Evolutionary conservation across 78 protist genomes (phyloP).

Genomic region (Paulinella micropora): DNA sequence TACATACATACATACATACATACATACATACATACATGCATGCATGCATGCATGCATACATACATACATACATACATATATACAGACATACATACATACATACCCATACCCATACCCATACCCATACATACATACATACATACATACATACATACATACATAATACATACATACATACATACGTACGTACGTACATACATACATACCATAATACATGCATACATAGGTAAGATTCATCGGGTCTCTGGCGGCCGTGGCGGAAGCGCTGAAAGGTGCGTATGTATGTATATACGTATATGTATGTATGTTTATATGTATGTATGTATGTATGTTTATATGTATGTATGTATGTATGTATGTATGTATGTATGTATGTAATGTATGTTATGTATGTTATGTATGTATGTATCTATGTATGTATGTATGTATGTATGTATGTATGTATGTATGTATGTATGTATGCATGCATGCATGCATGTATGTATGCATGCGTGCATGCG

Average conservation of each 20-base stretch:
- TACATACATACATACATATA: not conserved
- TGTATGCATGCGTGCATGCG: not conserved
- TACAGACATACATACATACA: not conserved
- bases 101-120: not conserved
- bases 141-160: not conserved
- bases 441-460: not conserved
- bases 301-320: not conserved
- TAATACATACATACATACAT: not conserved
- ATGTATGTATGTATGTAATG: not conserved
- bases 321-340: not conserved
- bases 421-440: not conserved
- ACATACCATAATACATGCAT: no score
- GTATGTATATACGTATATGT: no score
- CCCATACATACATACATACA: not conserved
- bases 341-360: not conserved
- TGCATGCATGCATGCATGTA: not conserved
- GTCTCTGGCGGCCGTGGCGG: no score
- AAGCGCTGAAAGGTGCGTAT: no score
- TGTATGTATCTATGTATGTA: not conserved
- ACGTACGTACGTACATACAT: no score
- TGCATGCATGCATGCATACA: not conserved
- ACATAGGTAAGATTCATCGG: no score
- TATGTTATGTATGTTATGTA: not conserved
- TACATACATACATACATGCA: not conserved
- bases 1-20: not conserved